Percentiles rank a stretch among this genome's conserved stretches.
Evolutionary conservation across 345 rosid genomes (phyloP).

Genomic region (Barbarea vulgaris): DNA sequence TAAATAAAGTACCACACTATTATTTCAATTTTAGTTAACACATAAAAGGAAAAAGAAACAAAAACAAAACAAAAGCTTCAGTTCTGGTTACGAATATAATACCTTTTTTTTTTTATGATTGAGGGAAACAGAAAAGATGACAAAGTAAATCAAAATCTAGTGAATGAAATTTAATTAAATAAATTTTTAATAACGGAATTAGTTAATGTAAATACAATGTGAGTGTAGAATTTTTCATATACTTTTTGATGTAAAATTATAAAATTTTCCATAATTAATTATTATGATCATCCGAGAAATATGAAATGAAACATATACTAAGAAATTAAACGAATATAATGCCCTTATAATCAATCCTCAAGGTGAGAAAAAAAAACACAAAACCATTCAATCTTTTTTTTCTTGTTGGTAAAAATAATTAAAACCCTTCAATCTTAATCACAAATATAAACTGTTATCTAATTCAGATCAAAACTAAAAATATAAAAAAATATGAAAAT

Average conservation of each 20-base stretch:
- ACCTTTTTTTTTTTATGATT: neutral
- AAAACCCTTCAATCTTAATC: neutral
- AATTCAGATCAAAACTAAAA: neutral
- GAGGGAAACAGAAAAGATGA: neutral
- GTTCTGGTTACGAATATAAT: neutral
- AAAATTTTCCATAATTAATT: neutral
- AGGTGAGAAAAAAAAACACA: neutral
- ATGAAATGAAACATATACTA: neutral
- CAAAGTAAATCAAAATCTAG: neutral
- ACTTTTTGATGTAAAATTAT: too few relatives aligned
- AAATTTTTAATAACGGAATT: neutral
- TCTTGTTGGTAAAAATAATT: too few relatives aligned
- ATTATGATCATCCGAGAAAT: neutral
- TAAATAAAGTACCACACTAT: neutral
- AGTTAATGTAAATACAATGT: neutral
- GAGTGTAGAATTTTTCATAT: neutral
- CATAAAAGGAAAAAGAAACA: neutral
- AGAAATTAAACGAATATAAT: neutral
- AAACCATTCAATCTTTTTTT: too few relatives aligned
- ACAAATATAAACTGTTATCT: neutral
- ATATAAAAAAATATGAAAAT: neutral
- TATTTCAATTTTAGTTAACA: neutral
- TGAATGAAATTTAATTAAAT: neutral
- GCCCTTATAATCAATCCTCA: neutral
- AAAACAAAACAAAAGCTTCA: neutral